Conservation (phyloP, 495 filamentous ascomycete species). For the Penicillium ucsense region DNA sequence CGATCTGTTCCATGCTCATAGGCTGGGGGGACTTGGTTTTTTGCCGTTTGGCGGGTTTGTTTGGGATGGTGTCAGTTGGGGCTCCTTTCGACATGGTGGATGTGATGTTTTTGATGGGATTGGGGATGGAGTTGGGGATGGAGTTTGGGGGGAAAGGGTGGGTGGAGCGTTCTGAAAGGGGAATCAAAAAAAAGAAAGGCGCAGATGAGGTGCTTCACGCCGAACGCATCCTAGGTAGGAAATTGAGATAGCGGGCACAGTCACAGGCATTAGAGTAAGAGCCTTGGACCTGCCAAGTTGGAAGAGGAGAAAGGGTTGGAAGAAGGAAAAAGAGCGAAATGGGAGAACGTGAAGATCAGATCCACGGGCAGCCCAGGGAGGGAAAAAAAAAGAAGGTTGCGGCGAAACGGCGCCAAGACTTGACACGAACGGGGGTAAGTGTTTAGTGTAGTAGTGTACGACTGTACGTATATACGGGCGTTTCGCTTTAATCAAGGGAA, state of each 20-base stretch:
- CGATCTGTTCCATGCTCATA: neutral
- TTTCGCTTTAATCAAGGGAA: too few species aligned
- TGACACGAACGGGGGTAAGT: slow-evolving; percentile 12
- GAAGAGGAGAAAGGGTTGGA: slow-evolving; percentile 3
- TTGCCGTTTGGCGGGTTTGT: too few species aligned
- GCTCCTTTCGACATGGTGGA: too few species aligned
- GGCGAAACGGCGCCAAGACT: slow-evolving; percentile 10
- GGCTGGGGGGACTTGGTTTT: too few species aligned
- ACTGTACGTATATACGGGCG: too few species aligned
- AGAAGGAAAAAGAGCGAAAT: slow-evolving; percentile 1
- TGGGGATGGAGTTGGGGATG: neutral
- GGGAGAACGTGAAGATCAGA: neutral
- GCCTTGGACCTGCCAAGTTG: slow-evolving; percentile 19
- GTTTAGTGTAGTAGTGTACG: too few species aligned
- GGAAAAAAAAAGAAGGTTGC: slow-evolving; percentile 6
- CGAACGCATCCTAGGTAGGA: slow-evolving; percentile 13
- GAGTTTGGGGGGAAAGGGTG: neutral
- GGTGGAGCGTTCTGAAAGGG: too few species aligned
- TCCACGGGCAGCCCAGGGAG: neutral
- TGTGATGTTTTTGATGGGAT: neutral
- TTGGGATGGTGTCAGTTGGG: too few species aligned
- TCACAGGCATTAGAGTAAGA: neutral
- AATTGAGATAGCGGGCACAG: neutral
- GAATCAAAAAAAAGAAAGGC: slow-evolving; percentile 1
- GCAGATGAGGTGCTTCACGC: slow-evolving; percentile 1